A percentile compares a stretch with the other conserved stretches of the same genome.
Conservation (phyloP, 2,329 filamentous ascomycete genomes). For the Eutypa lata region DNA sequence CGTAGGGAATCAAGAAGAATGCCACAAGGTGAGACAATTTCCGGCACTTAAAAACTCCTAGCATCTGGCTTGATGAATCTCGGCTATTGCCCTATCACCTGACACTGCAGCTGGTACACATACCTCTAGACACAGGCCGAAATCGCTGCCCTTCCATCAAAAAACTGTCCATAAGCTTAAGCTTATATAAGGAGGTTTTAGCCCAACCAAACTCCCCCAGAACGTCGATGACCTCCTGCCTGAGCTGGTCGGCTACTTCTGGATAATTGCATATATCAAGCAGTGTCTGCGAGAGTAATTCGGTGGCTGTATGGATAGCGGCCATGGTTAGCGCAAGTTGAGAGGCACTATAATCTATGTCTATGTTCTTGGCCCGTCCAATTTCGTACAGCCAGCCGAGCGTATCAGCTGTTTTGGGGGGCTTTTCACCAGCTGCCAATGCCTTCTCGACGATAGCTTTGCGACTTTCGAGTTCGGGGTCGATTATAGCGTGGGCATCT, state of each 20-base stretch:
- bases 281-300: conserved; percentile 32
- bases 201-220: conserved; percentile 27
- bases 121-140: conserved; percentile 25
- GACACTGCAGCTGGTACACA: conserved; percentile 4
- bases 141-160: conserved; percentile 36
- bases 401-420: conserved; percentile 34
- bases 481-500: conserved; percentile 33
- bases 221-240: conserved; percentile 41
- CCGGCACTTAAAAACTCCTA: too few species aligned
- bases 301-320: conserved; percentile 41
- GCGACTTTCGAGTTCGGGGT: conserved; percentile 28
- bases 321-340: conserved; percentile 34
- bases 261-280: conserved; percentile 41
- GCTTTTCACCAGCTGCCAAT: conserved; percentile 22
- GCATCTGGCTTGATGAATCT: neutral
- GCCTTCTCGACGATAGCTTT: conserved; percentile 23
- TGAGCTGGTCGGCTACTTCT: conserved; percentile 41
- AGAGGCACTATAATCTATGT: conserved; percentile 29
- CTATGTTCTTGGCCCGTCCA: conserved; percentile 20
- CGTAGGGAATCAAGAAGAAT: too few species aligned
- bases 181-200: conserved; percentile 30
- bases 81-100: neutral
- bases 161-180: conserved; percentile 39
- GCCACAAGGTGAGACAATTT: too few species aligned
- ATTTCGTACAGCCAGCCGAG: conserved; percentile 42